phyloP scores from a whole-genome alignment of 208 protist species.

The Phytomonas sp. region DNA sequence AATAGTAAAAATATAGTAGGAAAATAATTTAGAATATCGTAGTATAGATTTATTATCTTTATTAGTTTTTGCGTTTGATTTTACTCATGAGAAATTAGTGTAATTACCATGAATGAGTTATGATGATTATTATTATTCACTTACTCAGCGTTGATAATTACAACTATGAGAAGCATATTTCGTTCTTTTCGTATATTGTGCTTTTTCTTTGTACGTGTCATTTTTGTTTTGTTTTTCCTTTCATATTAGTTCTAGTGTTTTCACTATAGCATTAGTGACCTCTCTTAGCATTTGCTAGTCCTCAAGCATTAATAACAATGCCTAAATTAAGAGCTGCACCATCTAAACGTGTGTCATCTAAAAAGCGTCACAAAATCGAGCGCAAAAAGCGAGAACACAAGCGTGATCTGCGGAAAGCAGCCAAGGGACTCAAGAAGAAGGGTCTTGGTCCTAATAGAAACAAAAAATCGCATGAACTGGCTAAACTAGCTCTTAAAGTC shows the following conservation, averaged over 20 bases:
- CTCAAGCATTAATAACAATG: conserved; percentile 30
- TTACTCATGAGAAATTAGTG: neutral
- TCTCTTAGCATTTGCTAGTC: conserved; percentile 3
- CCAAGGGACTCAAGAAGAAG: conserved; percentile 69
- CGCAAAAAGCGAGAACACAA: conserved; percentile 86
- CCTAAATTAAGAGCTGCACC: conserved; percentile 55
- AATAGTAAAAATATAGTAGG: neutral
- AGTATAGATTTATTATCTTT: conserved; percentile 16
- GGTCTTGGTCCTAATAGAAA: conserved; percentile 61
- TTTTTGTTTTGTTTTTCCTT: conserved; percentile 6
- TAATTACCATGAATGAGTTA: neutral
- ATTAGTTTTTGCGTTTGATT: conserved; percentile 18
- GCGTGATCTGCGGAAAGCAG: conserved; percentile 75
- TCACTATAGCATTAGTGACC: conserved; percentile 11
- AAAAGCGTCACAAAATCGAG: conserved; percentile 84
- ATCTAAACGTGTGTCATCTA: conserved; percentile 80
- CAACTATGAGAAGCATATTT: neutral
- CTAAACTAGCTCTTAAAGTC: conserved; percentile 71
- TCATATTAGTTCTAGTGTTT: conserved; percentile 17
- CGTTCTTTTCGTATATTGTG: neutral
- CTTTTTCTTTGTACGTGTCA: conserved; percentile 14
- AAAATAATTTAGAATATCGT: neutral
- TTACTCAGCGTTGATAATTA: neutral
- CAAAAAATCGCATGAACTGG: conserved; percentile 68
- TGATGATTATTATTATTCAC: conserved; percentile 12